Percentiles rank a stretch among this genome's conserved stretches.
Conservation (phyloP, 352 stramenopile genomes). For the Globisporangium mamillatum region DNA sequence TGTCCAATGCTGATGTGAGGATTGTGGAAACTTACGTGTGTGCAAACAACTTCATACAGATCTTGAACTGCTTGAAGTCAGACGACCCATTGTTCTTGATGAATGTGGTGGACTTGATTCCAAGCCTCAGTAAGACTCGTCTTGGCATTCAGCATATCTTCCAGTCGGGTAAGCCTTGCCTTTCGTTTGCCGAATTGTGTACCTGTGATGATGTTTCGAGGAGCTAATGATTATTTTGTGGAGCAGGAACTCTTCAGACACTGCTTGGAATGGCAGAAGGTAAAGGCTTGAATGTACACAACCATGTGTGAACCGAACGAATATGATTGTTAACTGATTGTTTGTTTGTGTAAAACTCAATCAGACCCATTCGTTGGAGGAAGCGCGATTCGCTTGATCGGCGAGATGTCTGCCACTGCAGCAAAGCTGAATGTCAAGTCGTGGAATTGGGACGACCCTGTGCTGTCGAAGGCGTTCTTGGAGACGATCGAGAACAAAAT, state of each 20-base stretch:
- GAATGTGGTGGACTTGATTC: slow-evolving; percentile 81
- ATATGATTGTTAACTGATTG: background rate
- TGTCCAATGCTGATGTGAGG: background rate
- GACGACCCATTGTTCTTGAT: slow-evolving; percentile 80
- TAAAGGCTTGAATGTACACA: slow-evolving; percentile 15
- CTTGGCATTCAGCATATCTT: slow-evolving; percentile 72
- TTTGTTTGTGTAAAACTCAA: slow-evolving; percentile 10
- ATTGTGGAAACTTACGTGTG: background rate
- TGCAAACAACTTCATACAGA: slow-evolving; percentile 24
- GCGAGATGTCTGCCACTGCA: slow-evolving; percentile 69
- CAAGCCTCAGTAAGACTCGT: slow-evolving; percentile 62
- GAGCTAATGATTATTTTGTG: background rate
- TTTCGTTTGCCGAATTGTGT: background rate
- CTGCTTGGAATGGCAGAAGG: slow-evolving; percentile 67
- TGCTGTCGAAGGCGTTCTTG: slow-evolving; percentile 78
- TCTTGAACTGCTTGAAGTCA: slow-evolving; percentile 71
- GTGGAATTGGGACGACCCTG: slow-evolving; percentile 75
- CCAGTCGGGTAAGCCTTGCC: slow-evolving; percentile 53
- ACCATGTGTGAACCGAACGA: background rate
- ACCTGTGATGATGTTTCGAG: background rate
- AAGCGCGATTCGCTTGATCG: slow-evolving; percentile 72
- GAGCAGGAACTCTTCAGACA: slow-evolving; percentile 58
- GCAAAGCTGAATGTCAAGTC: slow-evolving; percentile 62
- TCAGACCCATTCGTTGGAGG: slow-evolving; percentile 77
- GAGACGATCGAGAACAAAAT: slow-evolving; percentile 69